These are phyloP conservation scores for Orbilia blumenaviensis DNA, from an alignment of 2,329 filamentous ascomycete genomes.

Conservation along the genomic window DNA sequence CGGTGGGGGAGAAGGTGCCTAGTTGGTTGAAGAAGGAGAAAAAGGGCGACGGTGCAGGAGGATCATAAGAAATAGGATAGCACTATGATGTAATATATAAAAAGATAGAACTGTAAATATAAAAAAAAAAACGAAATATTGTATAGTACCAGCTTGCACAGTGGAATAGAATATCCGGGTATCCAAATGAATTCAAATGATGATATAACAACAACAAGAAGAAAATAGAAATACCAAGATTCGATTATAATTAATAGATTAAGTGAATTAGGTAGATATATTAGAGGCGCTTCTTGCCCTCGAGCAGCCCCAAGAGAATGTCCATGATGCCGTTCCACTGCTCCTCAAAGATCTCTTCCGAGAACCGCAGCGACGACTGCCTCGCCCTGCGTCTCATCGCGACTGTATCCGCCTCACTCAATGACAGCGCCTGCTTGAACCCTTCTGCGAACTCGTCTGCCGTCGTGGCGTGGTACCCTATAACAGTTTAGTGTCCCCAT, in stretches of 20 bases:
- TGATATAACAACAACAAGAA: background rate
- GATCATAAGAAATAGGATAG: background rate
- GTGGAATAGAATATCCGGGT: conserved; percentile 16
- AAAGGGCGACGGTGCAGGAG: too few species aligned
- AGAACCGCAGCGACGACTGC: conserved; percentile 82
- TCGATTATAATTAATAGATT: background rate
- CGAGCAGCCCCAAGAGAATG: conserved; percentile 69
- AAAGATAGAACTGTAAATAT: conserved; percentile 28
- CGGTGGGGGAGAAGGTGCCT: conserved; percentile 10
- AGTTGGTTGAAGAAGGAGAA: conserved; percentile 30
- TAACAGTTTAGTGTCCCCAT: background rate
- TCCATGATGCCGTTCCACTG: conserved; percentile 82
- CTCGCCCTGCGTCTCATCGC: conserved; percentile 79
- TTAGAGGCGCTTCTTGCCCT: conserved; percentile 52
- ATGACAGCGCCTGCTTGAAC: conserved; percentile 78
- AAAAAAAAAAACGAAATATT: background rate
- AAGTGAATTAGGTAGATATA: background rate
- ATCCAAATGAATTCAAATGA: conserved; percentile 10
- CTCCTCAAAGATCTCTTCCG: conserved; percentile 81
- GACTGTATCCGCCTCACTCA: conserved; percentile 72
- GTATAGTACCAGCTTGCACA: too few species aligned
- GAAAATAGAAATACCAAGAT: conserved; percentile 22
- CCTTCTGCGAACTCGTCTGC: conserved; percentile 79
- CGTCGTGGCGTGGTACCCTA: conserved; percentile 85
- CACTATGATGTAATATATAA: background rate